Evolutionary conservation across 208 protist species (phyloP), one percentile per base, ranked within the genome.

Genomic region (Leishmania braziliensis): DNA sequence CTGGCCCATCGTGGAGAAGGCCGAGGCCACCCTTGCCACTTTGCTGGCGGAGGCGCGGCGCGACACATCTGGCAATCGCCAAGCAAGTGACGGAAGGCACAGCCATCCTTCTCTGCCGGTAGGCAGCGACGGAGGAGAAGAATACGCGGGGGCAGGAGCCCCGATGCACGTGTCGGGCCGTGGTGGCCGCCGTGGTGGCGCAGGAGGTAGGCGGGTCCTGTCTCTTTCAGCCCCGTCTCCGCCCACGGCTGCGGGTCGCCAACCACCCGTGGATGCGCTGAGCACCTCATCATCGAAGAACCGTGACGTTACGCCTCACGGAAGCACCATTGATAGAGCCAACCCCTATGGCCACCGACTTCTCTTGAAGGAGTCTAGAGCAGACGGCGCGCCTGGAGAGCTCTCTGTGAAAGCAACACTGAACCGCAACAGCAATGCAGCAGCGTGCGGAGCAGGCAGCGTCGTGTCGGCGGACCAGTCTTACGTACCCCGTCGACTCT

Each of bases 1-100:
- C 33, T 90, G 87, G 85, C 46, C 78, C 1, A 82, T 94, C 26
- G 76, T 90, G 18, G 83, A 86, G 72, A 83, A 82, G 39, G 87
- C 82, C 0, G 89, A 91, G 39, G 56, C 71, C 33, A 66, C 85
- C 2, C 75, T 93, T 56, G 54, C 70, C 23, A 36, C 56, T 1
- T 77, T 53, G 18, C 66, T 54, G 6, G 75, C 75, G 0, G 53
- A 75, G 46, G 66, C 75, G 48, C 80, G 75, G 20, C 60, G 80
- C 66, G 75, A 63, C 33, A n/a, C 72, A 50, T 58, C 72, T 43
- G 12, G 53, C 69, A 53, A 33, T 16, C 69, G 46, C 10, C 46
- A 73, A n/a, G 46, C 69, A 53, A 23, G 23, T 16, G 48, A 54
- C 33, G 43, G 69, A 23, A 73, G 14, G 69, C 46, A 46, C 69